These are phyloP conservation scores for Melocanna baccifera DNA, from an alignment of 176 grass and related monocot genomes.

Conservation along the genomic window DNA sequence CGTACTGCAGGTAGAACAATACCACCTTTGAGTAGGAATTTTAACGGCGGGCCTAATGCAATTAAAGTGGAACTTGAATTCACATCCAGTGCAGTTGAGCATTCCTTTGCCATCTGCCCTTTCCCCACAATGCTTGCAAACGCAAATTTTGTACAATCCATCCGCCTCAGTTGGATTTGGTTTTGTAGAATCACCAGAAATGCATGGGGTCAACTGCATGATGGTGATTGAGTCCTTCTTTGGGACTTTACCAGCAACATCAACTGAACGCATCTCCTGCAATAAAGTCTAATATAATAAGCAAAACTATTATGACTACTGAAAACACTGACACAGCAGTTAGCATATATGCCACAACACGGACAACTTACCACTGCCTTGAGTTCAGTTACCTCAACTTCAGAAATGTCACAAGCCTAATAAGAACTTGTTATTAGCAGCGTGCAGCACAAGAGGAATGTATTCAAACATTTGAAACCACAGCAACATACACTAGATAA, in stretches of 20 bases:
- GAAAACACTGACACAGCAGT: no score
- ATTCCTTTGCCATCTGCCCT: constrained; percentile 45
- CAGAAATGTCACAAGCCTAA: constrained; percentile 56
- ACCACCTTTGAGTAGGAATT: constrained; percentile 31
- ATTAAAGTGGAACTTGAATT: constrained; percentile 63
- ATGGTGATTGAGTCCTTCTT: constrained; percentile 49
- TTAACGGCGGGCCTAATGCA: constrained; percentile 18
- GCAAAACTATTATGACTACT: not conserved
- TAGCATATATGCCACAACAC: constrained; percentile 17
- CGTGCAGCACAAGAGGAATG: constrained; percentile 14
- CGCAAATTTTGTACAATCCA: constrained; percentile 25
- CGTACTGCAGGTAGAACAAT: constrained; percentile 52
- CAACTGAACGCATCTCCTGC: constrained; percentile 50
- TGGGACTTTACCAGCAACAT: constrained; percentile 29
- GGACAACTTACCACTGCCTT: constrained; percentile 44
- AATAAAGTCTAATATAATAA: constrained; percentile 24
- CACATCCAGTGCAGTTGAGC: constrained; percentile 75
- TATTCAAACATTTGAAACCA: constrained; percentile 12
- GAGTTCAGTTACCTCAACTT: constrained; percentile 48
- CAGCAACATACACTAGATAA: no score
- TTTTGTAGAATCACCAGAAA: constrained; percentile 69
- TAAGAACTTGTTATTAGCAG: constrained; percentile 5
- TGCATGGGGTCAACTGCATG: constrained; percentile 44
- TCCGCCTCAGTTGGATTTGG: constrained; percentile 40
- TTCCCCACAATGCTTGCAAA: constrained; percentile 64